Percentiles rank a stretch among this genome's conserved stretches.
These are phyloP conservation scores for Cladosporium sp. DNA, from an alignment of 2,329 filamentous ascomycete genomes.

Conservation along the genomic window DNA sequence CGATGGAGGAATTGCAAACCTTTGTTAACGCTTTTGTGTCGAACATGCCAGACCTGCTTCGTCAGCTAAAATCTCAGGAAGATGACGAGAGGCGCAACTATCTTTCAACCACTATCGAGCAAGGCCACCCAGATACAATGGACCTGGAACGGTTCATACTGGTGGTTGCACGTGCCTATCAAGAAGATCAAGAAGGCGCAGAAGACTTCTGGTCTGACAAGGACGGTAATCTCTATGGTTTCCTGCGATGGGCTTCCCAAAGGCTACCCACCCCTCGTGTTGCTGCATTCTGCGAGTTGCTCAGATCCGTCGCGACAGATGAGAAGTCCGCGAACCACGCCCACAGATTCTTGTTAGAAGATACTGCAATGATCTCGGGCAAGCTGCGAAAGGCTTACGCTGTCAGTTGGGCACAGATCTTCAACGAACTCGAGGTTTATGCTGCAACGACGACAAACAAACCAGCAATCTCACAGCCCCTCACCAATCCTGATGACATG, in stretches of 20 bases:
- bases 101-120: conserved; percentile 40
- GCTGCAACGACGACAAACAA: conserved; percentile 76
- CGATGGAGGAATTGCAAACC: conserved; percentile 80
- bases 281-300: conserved; percentile 94
- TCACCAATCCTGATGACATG: conserved; percentile 50
- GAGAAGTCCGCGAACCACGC: conserved; percentile 80
- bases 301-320: conserved; percentile 83
- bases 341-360: conserved; percentile 87
- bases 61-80: conserved; percentile 82
- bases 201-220: conserved; percentile 89
- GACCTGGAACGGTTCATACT: conserved; percentile 87
- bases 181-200: conserved; percentile 79
- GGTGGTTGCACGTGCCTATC: conserved; percentile 88
- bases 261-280: conserved; percentile 94
- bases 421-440: conserved; percentile 85
- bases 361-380: conserved; percentile 59
- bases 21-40: conserved; percentile 93
- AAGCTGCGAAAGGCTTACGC: conserved; percentile 82
- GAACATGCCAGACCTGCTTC: conserved; percentile 89
- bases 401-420: conserved; percentile 90
- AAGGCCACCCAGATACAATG: conserved; percentile 44
- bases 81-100: conserved; percentile 72
- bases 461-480: conserved; percentile 45
- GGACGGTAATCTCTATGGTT: conserved; percentile 90
- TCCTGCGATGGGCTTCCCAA: conserved; percentile 95